Evolutionary conservation across 345 rosid species (phyloP), one percentile per base, ranked within the genome.

Genomic region (Erysimum cheiranthoides): DNA sequence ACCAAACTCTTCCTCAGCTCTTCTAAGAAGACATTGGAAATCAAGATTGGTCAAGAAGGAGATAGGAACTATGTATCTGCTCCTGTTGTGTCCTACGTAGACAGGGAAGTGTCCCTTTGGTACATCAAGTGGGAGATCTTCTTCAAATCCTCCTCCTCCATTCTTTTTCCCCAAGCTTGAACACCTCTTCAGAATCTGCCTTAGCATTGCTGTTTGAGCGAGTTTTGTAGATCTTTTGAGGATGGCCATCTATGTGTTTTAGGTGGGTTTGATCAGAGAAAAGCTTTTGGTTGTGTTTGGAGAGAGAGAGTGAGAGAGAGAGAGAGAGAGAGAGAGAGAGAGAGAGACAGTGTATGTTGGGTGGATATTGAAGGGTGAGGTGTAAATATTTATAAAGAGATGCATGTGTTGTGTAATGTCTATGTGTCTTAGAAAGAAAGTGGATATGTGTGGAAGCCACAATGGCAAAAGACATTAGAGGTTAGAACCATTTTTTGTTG

Each of bases 1-100:
- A 4, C 97, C 97, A 46, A 91, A 91, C 84, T 90, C 96, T 61
- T 90, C 96, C 75, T 90, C 96, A 4, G 96, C 94, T 65, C 71
- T 82, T 58, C 82, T 81, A 67, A 91, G 92, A n/a, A 91, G 76
- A 82, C 73, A 81, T 59, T 86, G 97, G 56, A 91, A 91, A 66
- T 89, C 85, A 5, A 91, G 94, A 65, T 83, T 84, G 46, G 78
- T 76, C 79, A 91, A 70, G 77, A 87, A 79, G 0, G 97, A 85
- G 75, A 91, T 89, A 0, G 97, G 94, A 6, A 91, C 86, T 45
- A 91, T 71, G 81, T 86, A 82, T 80, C 97, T 86, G 3, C 87
- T 85, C 54, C 94, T 79, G 66, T 81, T 84, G 39, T 87, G 80
- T 21, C 97, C 97, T 18, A 91, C 94, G 31, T 91, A 91, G 39